These are phyloP conservation scores for Candida tropicalis DNA, from an alignment of 1,139 yeast species.

Conservation along the genomic window DNA sequence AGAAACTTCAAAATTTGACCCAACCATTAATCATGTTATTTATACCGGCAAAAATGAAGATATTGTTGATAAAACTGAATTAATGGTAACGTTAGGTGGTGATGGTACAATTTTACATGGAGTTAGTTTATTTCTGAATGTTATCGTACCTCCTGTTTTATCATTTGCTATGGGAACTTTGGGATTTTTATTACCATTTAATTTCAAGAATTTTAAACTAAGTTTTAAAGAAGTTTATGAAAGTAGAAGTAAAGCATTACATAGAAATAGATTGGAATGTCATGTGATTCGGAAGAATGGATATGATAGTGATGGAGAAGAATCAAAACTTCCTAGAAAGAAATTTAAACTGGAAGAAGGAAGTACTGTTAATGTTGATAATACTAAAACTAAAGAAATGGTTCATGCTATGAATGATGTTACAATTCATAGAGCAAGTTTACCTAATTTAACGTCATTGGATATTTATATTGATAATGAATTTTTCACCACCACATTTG, in stretches of 20 bases:
- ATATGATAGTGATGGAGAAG: slow-evolving; percentile 1
- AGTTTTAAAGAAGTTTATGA: slow-evolving; percentile 69
- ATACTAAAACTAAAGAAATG: slow-evolving; percentile 24
- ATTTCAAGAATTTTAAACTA: slow-evolving; percentile 59
- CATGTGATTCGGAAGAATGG: slow-evolving; percentile 54
- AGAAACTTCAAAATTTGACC: slow-evolving; percentile 11
- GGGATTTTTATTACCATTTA: slow-evolving; percentile 89
- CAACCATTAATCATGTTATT: slow-evolving; percentile 14
- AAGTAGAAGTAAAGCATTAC: slow-evolving; percentile 69
- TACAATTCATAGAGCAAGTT: slow-evolving; percentile 82
- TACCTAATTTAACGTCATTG: slow-evolving; percentile 81
- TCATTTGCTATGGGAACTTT: slow-evolving; percentile 90
- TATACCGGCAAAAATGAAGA: slow-evolving; percentile 64
- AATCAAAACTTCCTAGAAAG: slow-evolving; percentile 1
- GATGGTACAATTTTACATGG: slow-evolving; percentile 92
- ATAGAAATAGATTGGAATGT: slow-evolving; percentile 78
- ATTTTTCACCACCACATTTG: slow-evolving; percentile 84
- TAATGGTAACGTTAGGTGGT: slow-evolving; percentile 88
- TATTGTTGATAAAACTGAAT: slow-evolving; percentile 61
- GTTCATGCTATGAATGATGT: slow-evolving; percentile 91
- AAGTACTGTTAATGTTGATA: background rate
- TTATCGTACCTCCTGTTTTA: slow-evolving; percentile 81
- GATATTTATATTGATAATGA: slow-evolving; percentile 83
- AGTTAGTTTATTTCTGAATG: slow-evolving; percentile 63
- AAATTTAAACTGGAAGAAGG: background rate